Evolutionary conservation across 2,329 filamentous ascomycete genomes (phyloP), one percentile per base, ranked within the genome.

Genomic region (Helotiales sp.): DNA sequence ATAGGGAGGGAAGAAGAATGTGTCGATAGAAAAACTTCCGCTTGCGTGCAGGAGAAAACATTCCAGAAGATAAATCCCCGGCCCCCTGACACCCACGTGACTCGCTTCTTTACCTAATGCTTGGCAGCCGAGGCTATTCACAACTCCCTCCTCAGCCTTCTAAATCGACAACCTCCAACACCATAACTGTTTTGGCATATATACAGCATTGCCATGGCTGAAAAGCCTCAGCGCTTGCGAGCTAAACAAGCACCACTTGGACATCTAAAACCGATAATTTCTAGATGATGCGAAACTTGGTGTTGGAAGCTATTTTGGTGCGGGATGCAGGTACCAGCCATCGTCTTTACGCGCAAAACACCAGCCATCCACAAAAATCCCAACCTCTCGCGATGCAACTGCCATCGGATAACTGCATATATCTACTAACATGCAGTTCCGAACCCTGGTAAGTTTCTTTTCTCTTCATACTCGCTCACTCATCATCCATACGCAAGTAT

Each of bases 361-460:
- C 69, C 72, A 74, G 67, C 72, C 73, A 58, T 70, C 49, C 49
- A 52, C 47, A 55, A 68, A 52, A 54, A 65, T 66, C 66, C 74
- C 73, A 75, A 68, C 74, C 74, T 70, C 73, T 67, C 57, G 28
- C 40, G 54, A 69, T 65, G 60, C 58, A 60, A 62, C 59, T 57
- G 37, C 55, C 50, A 68, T 63, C 63, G 66, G 55, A 62, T 63
- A 59, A 20, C 40, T 66, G 63, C 69, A 69, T 73, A 73, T 74
- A 73, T 70, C n/a, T 65, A 68, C n/a, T 65, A 68, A 63, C 32
- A 60, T 65, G 43, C 20, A 61, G 58, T 49, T 60, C 60, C 49
- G 28, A 43, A 54, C 30, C 62, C 63, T 69, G 43, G 67, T 71
- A 71, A 58, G 65, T 63, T 61, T 37, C 22, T 54, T 63, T 54